A percentile compares a stretch with the other conserved stretches of the same genome.
These are phyloP conservation scores for Ogataea methylovora DNA, from an alignment of 805 yeast genomes.

Conservation along the genomic window DNA sequence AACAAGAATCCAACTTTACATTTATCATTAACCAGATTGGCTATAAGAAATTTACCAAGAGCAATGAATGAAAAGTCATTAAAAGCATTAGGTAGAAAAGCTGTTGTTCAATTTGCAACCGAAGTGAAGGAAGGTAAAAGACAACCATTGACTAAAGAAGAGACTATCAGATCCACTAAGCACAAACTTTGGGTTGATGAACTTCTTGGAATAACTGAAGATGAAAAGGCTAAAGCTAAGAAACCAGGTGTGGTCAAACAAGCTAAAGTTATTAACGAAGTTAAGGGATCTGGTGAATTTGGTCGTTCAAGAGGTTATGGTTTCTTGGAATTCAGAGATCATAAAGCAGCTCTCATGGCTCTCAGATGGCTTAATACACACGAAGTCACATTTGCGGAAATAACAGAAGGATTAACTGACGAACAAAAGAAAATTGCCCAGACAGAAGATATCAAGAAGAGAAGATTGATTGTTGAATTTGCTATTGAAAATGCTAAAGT, in stretches of 20 bases:
- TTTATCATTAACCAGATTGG: conserved; percentile 89
- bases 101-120: conserved; percentile 88
- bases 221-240: conserved; percentile 39
- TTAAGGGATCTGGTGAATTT: conserved; percentile 75
- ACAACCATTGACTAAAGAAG: conserved; percentile 87
- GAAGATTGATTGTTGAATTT: conserved; percentile 87
- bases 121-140: conserved; percentile 72
- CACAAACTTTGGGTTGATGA: conserved; percentile 37
- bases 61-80: conserved; percentile 82
- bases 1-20: conserved; percentile 87
- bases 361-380: conserved; percentile 96
- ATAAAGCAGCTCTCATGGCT: conserved; percentile 89
- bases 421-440: conserved; percentile 55
- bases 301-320: conserved; percentile 98
- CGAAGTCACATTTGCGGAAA: conserved; percentile 65
- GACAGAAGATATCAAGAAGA: conserved; percentile 47
- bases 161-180: conserved; percentile 68
- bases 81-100: conserved; percentile 89
- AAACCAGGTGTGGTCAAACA: conserved; percentile 89
- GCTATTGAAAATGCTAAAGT: conserved; percentile 95
- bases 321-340: conserved; percentile 88
- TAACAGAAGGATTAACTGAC: conserved; percentile 59
- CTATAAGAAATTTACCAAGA: conserved; percentile 89
- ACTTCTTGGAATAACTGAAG: conserved; percentile 27
- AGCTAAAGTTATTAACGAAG: conserved; percentile 88